These are phyloP conservation scores for Lecanicillium sp. DNA, from an alignment of 2,329 filamentous ascomycete genomes.

Conservation along the genomic window DNA sequence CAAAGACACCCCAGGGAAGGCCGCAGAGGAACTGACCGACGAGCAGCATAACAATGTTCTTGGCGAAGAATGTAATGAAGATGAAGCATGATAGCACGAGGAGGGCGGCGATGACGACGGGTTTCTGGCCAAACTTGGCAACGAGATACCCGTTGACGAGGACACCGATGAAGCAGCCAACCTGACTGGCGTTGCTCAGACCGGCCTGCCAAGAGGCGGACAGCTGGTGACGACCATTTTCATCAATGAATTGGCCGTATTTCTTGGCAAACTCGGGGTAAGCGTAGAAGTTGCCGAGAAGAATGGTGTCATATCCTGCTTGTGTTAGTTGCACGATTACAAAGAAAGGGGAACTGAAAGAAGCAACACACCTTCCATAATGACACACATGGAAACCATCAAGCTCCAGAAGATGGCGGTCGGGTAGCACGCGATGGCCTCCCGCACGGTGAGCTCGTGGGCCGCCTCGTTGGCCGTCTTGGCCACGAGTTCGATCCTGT, in stretches of 20 bases:
- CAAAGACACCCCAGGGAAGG: constrained; percentile 31
- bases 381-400: constrained; percentile 18
- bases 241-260: constrained; percentile 17
- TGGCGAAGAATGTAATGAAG: constrained; percentile 33
- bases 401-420: constrained; percentile 18
- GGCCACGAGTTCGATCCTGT: constrained; percentile 3
- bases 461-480: constrained; percentile 8
- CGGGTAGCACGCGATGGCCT: constrained; percentile 12
- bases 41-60: constrained; percentile 24
- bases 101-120: constrained; percentile 32
- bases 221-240: constrained; percentile 24
- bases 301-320: constrained; percentile 11
- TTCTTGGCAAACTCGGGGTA: constrained; percentile 21
- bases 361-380: constrained; percentile 23
- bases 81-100: constrained; percentile 28
- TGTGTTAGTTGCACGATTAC: not conserved
- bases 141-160: constrained; percentile 33
- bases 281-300: constrained; percentile 17
- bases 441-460: constrained; percentile 8
- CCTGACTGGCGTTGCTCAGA: constrained; percentile 30
- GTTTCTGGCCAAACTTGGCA: constrained; percentile 29
- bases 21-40: constrained; percentile 32
- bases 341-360: not conserved
- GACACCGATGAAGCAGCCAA: constrained; percentile 39
- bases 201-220: constrained; percentile 38